Percentiles rank a stretch among this genome's conserved stretches.
phyloP scores from a whole-genome alignment of 2,329 filamentous ascomycete species.

The Tolypocladium amazonense region DNA sequence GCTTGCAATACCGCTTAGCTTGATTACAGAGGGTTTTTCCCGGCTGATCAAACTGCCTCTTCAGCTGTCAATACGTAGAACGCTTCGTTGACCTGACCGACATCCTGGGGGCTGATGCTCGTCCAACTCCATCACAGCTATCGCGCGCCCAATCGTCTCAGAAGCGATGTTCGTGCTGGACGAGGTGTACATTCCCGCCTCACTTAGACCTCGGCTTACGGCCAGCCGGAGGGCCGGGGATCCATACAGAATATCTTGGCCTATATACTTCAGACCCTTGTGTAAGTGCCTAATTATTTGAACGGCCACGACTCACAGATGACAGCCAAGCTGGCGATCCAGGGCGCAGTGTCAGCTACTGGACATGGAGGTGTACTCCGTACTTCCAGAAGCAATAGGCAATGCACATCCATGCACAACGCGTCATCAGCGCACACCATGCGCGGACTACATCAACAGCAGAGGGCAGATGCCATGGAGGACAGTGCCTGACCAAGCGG shows the following conservation, averaged over 20 bases:
- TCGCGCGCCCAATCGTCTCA: background rate
- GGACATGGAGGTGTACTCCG: background rate
- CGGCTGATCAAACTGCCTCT: background rate
- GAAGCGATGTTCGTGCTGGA: background rate
- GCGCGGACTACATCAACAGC: background rate
- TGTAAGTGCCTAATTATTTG: background rate
- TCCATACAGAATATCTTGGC: background rate
- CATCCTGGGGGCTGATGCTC: background rate
- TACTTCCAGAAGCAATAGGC: slow-evolving; percentile 1
- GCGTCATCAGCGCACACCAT: background rate
- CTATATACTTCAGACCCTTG: background rate
- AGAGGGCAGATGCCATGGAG: background rate
- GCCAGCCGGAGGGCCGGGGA: background rate
- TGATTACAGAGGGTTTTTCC: background rate
- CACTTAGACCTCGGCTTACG: background rate
- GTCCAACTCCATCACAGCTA: background rate
- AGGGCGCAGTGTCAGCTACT: background rate
- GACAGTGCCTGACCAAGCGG: background rate
- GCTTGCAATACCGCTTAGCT: background rate
- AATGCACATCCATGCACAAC: background rate
- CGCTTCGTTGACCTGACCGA: background rate
- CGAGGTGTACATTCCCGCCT: background rate
- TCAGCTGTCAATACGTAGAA: slow-evolving; percentile 1
- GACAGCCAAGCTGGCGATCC: background rate
- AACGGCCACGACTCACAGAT: background rate